Evolutionary conservation across 2,329 filamentous ascomycete genomes (phyloP), one percentile per base, ranked within the genome.

Genomic region (Alternaria ethzedia): DNA sequence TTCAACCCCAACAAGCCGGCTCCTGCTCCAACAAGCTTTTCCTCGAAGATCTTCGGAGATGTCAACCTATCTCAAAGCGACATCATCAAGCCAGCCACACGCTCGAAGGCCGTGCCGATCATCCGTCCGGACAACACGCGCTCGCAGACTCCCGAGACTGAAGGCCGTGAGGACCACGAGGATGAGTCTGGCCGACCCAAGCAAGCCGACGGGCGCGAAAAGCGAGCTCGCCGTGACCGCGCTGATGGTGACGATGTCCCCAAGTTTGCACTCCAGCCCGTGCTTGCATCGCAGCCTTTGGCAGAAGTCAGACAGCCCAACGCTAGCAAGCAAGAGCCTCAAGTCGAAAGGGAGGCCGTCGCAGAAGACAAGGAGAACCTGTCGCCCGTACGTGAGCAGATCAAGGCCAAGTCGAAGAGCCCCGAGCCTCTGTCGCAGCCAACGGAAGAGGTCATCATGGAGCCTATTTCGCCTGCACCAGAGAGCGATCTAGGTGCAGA

Each of bases 31-130:
- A 72, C 74, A 20, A 74, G 66, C 54, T 73, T 74, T 43, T 70
- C 74, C 10, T 78, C 77, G 3, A 77, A 74, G 65, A 79, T 79
- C 51, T 79, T 79, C 57, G 76, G 77, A 7, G 68, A 75, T 58
- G 71, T 80, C 57, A 87, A 88, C 66, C 81, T 91, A 30, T 87
- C 84, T 58, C 79, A 85, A 30, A 84, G 86, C 13, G 89, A 92
- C 21, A 85, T 89, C 54, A 81, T 88, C 26, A 91, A 91, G 72
- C 86, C 90, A 7, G 78, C 82, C 1, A 93, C 91, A 80, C 89
- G 88, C 70, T 92, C 90, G 5, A 97, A 96, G 81, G 93, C 93
- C 10, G 87, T 97, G 58, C 91, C 94, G 0, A 96, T 97, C 66
- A 81, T 95, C 10, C 86, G 85, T 43, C 91, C 92, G 1, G 84